phyloP scores from a whole-genome alignment of 2,329 filamentous ascomycete genomes.

The Ophiostoma ips region DNA sequence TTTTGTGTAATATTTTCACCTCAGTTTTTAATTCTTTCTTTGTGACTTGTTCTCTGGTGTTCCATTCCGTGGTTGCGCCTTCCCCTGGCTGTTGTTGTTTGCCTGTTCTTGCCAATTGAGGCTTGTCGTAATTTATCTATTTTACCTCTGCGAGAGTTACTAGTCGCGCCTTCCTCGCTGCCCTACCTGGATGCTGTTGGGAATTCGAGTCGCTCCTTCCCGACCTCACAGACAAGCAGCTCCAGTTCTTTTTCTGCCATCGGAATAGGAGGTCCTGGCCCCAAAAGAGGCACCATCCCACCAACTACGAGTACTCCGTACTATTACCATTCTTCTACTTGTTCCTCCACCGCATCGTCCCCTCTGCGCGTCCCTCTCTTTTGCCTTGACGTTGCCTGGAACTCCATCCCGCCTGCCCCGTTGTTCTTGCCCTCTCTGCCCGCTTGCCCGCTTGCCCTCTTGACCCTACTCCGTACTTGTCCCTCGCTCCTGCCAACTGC shows the following conservation, averaged over 20 bases:
- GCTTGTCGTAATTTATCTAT: not conserved
- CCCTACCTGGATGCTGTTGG: not conserved
- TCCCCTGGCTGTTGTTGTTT: constrained; percentile 1
- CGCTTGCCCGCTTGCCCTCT: not conserved
- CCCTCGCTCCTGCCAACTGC: not conserved
- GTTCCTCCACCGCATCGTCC: constrained; percentile 3
- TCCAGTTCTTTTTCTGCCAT: not conserved
- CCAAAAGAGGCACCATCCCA: not conserved
- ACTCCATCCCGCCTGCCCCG: constrained; percentile 7
- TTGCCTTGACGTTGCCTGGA: constrained; percentile 17
- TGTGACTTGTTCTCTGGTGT: not conserved
- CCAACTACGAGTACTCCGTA: too few species aligned
- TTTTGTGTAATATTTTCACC: not conserved
- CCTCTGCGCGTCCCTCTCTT: not conserved
- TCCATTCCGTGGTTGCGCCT: constrained; percentile 3
- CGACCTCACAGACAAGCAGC: not conserved
- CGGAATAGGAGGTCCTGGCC: not conserved
- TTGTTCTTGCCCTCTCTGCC: not conserved
- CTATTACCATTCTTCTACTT: not conserved
- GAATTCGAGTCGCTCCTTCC: not conserved
- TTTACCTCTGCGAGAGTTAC: not conserved
- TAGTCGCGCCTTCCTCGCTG: too few species aligned
- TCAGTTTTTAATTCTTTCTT: not conserved
- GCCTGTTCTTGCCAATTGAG: not conserved
- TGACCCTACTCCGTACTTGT: not conserved